phyloP scores from a whole-genome alignment of 2,329 filamentous ascomycete species.

The Penicillium sp. region DNA sequence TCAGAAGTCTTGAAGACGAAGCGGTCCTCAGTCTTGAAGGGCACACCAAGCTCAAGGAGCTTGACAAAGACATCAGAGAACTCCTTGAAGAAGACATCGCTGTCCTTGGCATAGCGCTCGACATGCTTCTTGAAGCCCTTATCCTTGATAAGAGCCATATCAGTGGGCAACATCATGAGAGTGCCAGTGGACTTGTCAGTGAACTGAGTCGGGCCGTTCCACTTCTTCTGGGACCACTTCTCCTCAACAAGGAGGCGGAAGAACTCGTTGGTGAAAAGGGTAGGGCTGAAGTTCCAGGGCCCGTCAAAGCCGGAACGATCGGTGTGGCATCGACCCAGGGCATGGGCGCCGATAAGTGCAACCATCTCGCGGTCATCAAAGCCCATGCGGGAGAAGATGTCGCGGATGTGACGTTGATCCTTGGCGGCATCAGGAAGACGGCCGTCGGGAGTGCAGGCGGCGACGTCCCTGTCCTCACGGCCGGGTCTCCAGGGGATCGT shows the following conservation, averaged over 20 bases:
- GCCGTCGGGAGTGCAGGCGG: slow-evolving; percentile 89
- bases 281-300: slow-evolving; percentile 90
- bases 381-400: slow-evolving; percentile 95
- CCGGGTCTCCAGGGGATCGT: slow-evolving; percentile 84
- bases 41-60: slow-evolving; percentile 92
- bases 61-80: slow-evolving; percentile 75
- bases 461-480: slow-evolving; percentile 72
- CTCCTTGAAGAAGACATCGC: slow-evolving; percentile 88
- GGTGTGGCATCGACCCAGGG: slow-evolving; percentile 83
- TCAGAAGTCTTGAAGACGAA: slow-evolving; percentile 63
- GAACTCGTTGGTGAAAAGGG: slow-evolving; percentile 91
- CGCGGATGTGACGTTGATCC: slow-evolving; percentile 76
- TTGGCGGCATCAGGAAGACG: slow-evolving; percentile 80
- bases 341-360: slow-evolving; percentile 80
- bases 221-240: slow-evolving; percentile 91
- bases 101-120: slow-evolving; percentile 87
- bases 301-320: slow-evolving; percentile 86
- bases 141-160: slow-evolving; percentile 83
- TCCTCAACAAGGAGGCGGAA: slow-evolving; percentile 82
- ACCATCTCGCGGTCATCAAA: slow-evolving; percentile 98
- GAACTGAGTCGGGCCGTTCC: slow-evolving; percentile 87
- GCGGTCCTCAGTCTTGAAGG: slow-evolving; percentile 65
- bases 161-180: slow-evolving; percentile 96
- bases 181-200: slow-evolving; percentile 83
- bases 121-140: slow-evolving; percentile 78